Evolutionary conservation across 495 filamentous ascomycete genomes (phyloP), one percentile per base, ranked within the genome.

Genomic region (Penicillium fimorum): DNA sequence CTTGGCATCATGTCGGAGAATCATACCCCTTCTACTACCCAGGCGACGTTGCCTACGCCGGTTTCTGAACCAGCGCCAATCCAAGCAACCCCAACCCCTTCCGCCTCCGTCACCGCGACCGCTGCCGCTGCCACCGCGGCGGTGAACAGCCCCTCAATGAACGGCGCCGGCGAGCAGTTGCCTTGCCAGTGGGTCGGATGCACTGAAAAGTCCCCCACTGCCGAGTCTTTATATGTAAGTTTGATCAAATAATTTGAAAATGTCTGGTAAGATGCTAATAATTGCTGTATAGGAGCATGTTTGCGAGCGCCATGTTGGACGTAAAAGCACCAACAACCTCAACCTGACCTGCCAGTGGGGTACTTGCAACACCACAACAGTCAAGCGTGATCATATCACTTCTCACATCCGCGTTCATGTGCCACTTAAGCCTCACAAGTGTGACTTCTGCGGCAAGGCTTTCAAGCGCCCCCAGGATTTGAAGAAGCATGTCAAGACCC

Each of bases 401-500:
- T 99, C 95, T 8, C 95, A 99, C 73, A 96, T 99, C 60, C 90
- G 95, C 45, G 95, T 97, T 37, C 95, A 99, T 70, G 94, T 99
- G 5, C 95, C 95, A 11, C 78, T 97, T 47, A 97, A 97, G 80
- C 95, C 95, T 40, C 94, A 99, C 77, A 96, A 96, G 71, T 99
- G 95, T 68, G 92, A 96, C 64, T 96, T 96, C 72, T 99, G 95
- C 68, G 90, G 90, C 64, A 99, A 99, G 80, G 90, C 92, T 8
- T 99, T 99, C 82, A 99, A 99, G 83, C 90, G 95, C 15, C 95
- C 95, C 25, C 94, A 99, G 74, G 95, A 99, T 77, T 70, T 99
- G 58, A 97, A 97, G 84, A 99, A 99, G 78, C 95, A 99, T 72
- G 92, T 97, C 70, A 97, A 97, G 84, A 98, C 95, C n/a, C 94